A percentile compares a stretch with the other conserved stretches of the same genome.
These are phyloP conservation scores for Rubroboletus satanas DNA, from an alignment of 768 basidiomycete genomes.

Conservation along the genomic window DNA sequence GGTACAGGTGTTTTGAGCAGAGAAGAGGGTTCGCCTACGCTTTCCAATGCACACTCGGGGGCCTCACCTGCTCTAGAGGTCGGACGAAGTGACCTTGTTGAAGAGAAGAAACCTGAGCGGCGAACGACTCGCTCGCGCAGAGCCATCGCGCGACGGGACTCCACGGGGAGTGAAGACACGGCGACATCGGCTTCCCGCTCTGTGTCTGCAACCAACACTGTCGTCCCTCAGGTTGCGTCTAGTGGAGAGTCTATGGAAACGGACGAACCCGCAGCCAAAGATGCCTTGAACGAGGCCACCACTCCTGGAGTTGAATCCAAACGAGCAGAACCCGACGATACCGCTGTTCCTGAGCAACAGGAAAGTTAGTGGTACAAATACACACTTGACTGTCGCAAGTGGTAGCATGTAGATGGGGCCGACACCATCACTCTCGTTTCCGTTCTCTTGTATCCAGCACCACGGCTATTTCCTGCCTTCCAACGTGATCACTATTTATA, in stretches of 20 bases:
- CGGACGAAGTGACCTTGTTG: slow-evolving; percentile 8
- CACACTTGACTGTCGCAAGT: background rate
- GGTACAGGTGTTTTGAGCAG: slow-evolving; percentile 22
- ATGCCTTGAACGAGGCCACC: slow-evolving; percentile 1
- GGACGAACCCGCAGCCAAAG: slow-evolving; percentile 9
- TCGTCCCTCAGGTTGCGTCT: slow-evolving; percentile 1
- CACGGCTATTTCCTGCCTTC: background rate
- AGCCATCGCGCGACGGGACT: slow-evolving; percentile 41
- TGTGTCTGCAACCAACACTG: slow-evolving; percentile 25
- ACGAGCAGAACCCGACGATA: background rate
- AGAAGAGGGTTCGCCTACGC: slow-evolving; percentile 44
- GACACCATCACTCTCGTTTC: slow-evolving; percentile 1
- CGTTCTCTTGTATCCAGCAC: slow-evolving; percentile 2
- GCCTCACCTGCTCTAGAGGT: slow-evolving; percentile 22
- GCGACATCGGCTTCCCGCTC: slow-evolving; percentile 34
- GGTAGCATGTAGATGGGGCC: background rate
- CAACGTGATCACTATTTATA: slow-evolving; percentile 6
- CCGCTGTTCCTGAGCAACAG: background rate
- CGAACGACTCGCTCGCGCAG: slow-evolving; percentile 48
- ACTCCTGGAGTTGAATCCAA: slow-evolving; percentile 1
- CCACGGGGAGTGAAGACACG: slow-evolving; percentile 50
- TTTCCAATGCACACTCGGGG: slow-evolving; percentile 26
- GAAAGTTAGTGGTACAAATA: background rate
- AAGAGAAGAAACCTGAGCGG: slow-evolving; percentile 35
- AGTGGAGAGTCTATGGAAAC: slow-evolving; percentile 16